These are phyloP conservation scores for Lobulomyces angularis DNA, from an alignment of 192 early-diverging fungal genomes.

Conservation along the genomic window DNA sequence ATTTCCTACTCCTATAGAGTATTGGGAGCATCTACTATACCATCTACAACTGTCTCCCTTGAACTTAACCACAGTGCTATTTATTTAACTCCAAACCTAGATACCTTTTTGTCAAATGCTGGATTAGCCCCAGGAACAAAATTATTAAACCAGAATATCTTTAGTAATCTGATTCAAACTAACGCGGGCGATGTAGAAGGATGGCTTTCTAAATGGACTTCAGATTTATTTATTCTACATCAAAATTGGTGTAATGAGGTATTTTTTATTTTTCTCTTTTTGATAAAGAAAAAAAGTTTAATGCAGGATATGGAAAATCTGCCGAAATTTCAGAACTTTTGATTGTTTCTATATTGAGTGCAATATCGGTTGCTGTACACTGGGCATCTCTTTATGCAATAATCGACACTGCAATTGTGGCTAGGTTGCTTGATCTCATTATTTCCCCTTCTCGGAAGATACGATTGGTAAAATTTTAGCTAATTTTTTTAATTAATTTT, in stretches of 20 bases:
- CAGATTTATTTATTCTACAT: constrained; percentile 17
- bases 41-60: no score
- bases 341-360: constrained; percentile 13
- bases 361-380: constrained; percentile 19
- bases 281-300: constrained; percentile 3
- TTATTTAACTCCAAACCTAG: no score
- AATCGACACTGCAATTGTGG: constrained; percentile 10
- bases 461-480: background rate
- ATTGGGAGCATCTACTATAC: background rate
- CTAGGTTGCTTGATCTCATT: constrained; percentile 11
- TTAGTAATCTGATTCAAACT: no score
- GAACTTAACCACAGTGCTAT: no score
- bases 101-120: no score
- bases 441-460: constrained; percentile 5
- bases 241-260: constrained; percentile 1
- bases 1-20: constrained; percentile 28
- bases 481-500: background rate
- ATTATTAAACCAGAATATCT: no score
- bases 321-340: constrained; percentile 7
- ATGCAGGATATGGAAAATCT: background rate
- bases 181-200: no score
- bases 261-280: constrained; percentile 8
- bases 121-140: no score
- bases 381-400: constrained; percentile 20
- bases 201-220: constrained; percentile 34